Conservation (phyloP, 2,329 filamentous ascomycete genomes). For the Clonostachys rosea region DNA sequence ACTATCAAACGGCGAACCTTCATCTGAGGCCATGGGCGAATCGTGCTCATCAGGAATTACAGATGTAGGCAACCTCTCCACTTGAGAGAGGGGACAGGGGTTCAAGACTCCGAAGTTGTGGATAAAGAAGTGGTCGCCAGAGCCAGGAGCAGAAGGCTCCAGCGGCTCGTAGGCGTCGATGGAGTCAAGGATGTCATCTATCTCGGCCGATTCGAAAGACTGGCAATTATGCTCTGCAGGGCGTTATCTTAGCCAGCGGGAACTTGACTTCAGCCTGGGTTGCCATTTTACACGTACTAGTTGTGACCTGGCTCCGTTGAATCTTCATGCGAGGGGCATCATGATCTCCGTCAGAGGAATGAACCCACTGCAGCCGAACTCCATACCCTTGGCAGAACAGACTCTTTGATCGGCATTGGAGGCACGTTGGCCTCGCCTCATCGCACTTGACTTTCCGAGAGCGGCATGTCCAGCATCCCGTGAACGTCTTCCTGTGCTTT, state of each 20-base stretch:
- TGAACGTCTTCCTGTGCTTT: constrained; percentile 18
- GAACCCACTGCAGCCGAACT: constrained; percentile 19
- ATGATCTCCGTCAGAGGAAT: neutral
- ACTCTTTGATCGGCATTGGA: constrained; percentile 20
- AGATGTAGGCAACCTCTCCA: too few species aligned
- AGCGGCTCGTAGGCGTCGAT: neutral
- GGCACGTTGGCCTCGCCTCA: constrained; percentile 22
- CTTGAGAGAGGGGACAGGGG: neutral
- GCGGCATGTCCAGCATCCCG: constrained; percentile 29
- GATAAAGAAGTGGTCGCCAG: neutral
- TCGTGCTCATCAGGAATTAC: too few species aligned
- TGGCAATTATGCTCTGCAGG: neutral
- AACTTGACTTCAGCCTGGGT: too few species aligned
- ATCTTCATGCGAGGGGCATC: neutral
- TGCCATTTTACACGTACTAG: too few species aligned
- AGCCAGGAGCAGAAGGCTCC: neutral
- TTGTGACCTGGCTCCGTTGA: neutral
- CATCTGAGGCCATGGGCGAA: too few species aligned
- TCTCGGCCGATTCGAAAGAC: neutral
- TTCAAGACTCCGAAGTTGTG: neutral
- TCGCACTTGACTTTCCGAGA: constrained; percentile 29
- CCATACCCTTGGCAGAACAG: constrained; percentile 22
- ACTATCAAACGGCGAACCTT: too few species aligned
- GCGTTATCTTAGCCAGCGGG: too few species aligned
- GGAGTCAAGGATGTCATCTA: neutral